These are phyloP conservation scores for Lactuca saligna DNA, from an alignment of 129 eudicot species.

Conservation along the genomic window DNA sequence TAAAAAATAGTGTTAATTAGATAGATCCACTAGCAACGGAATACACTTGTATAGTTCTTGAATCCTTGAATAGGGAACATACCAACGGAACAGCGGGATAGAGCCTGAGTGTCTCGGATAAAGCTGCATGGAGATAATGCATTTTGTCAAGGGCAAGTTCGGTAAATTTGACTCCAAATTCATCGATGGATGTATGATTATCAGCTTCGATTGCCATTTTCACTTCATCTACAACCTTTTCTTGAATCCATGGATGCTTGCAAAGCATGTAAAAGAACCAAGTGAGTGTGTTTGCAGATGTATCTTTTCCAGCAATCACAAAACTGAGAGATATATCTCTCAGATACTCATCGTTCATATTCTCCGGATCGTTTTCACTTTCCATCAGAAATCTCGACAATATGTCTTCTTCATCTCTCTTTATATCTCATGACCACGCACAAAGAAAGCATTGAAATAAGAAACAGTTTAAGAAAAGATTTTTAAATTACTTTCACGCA, in stretches of 20 bases:
- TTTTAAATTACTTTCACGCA: conserved; percentile 18
- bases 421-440: neutral
- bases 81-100: conserved; percentile 83
- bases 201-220: conserved; percentile 30
- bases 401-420: conserved; percentile 67
- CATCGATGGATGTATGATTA: conserved; percentile 29
- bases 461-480: neutral
- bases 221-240: conserved; percentile 54
- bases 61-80: neutral
- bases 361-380: conserved; percentile 51
- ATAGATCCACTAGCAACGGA: too few relatives aligned
- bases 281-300: conserved; percentile 60
- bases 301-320: conserved; percentile 75
- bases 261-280: conserved; percentile 83
- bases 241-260: conserved; percentile 60
- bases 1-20: neutral
- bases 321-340: conserved; percentile 73
- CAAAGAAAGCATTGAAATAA: neutral
- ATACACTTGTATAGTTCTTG: too few relatives aligned
- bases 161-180: conserved; percentile 40
- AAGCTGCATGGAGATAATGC: conserved; percentile 81
- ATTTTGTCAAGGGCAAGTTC: conserved; percentile 63
- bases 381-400: conserved; percentile 66
- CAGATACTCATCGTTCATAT: conserved; percentile 57
- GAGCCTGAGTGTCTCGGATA: conserved; percentile 76